phyloP scores from a whole-genome alignment of 2,329 filamentous ascomycete species.

The Golovinomyces cichoracearum region DNA sequence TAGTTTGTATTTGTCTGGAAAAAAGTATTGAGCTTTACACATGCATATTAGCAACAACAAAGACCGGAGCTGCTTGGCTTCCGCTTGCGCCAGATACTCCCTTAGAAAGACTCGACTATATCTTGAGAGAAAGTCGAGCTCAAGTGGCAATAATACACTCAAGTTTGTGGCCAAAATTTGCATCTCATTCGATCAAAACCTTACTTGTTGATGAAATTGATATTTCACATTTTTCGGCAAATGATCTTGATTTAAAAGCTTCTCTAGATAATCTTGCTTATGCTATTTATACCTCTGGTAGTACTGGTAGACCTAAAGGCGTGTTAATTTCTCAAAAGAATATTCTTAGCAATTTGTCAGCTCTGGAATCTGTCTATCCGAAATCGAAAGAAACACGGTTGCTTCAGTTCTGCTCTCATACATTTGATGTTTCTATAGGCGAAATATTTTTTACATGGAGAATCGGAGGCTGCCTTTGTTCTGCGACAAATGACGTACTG shows the following conservation, averaged over 20 bases:
- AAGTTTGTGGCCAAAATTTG: slow-evolving; percentile 11
- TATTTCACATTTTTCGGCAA: slow-evolving; percentile 3
- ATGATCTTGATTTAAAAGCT: slow-evolving; percentile 6
- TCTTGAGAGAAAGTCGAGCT: slow-evolving; percentile 34
- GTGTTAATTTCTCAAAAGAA: slow-evolving; percentile 54
- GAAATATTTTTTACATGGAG: slow-evolving; percentile 74
- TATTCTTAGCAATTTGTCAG: slow-evolving; percentile 47
- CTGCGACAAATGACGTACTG: slow-evolving; percentile 45
- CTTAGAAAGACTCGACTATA: slow-evolving; percentile 28
- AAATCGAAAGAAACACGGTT: slow-evolving; percentile 24
- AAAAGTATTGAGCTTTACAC: slow-evolving; percentile 51
- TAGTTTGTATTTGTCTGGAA: slow-evolving; percentile 52
- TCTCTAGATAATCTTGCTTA: slow-evolving; percentile 29
- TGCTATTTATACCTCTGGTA: slow-evolving; percentile 62
- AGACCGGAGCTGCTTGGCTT: slow-evolving; percentile 54
- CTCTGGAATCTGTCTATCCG: slow-evolving; percentile 41
- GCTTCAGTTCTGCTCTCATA: slow-evolving; percentile 60
- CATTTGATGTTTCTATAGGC: slow-evolving; percentile 71
- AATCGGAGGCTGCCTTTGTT: slow-evolving; percentile 52
- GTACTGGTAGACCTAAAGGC: slow-evolving; percentile 51
- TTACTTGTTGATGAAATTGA: slow-evolving; percentile 14
- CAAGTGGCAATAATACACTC: slow-evolving; percentile 19
- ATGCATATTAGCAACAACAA: slow-evolving; percentile 46
- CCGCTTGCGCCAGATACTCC: slow-evolving; percentile 54
- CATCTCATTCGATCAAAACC: slow-evolving; percentile 4